Conservation (phyloP, 75 land plant genomes). For the Pseudotsuga menziesii region DNA sequence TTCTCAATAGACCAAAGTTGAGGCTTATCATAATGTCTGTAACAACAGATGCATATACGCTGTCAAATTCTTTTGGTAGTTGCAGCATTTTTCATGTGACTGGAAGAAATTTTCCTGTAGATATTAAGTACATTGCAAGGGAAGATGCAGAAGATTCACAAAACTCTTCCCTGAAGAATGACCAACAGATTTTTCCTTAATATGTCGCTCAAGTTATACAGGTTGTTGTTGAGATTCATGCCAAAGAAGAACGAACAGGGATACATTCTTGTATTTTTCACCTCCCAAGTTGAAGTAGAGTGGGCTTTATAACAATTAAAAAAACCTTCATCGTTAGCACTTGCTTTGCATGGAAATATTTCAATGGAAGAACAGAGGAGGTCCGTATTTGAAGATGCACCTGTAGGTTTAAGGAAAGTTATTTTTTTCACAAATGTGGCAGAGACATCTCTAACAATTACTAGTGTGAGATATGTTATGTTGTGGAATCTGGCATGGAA, state of each 20-base stretch:
- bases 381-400: no score
- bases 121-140: conserved; percentile 43
- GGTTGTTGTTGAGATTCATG: conserved; percentile 36
- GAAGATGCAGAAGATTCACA: conserved; percentile 17
- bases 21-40: no score
- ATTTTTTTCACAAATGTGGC: conserved; percentile 89
- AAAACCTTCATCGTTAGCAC: conserved; percentile 27
- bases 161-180: no score
- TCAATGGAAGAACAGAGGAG: no score
- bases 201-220: conserved; percentile 53
- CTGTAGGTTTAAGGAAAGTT: no score
- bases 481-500: conserved; percentile 71
- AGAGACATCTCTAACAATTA: conserved; percentile 89
- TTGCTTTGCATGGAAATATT: no score
- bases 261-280: no score
- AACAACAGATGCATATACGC: no score
- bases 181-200: conserved; percentile 10
- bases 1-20: conserved; percentile 38
- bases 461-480: conserved; percentile 75
- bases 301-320: conserved; percentile 65
- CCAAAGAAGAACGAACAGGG: no score
- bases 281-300: conserved; percentile 75
- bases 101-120: conserved; percentile 76
- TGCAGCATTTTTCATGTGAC: conserved; percentile 44
- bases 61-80: conserved; percentile 54